A percentile compares a stretch with the other conserved stretches of the same genome.
phyloP scores from a whole-genome alignment of 208 protist genomes.

The Strigomonas culicis region DNA sequence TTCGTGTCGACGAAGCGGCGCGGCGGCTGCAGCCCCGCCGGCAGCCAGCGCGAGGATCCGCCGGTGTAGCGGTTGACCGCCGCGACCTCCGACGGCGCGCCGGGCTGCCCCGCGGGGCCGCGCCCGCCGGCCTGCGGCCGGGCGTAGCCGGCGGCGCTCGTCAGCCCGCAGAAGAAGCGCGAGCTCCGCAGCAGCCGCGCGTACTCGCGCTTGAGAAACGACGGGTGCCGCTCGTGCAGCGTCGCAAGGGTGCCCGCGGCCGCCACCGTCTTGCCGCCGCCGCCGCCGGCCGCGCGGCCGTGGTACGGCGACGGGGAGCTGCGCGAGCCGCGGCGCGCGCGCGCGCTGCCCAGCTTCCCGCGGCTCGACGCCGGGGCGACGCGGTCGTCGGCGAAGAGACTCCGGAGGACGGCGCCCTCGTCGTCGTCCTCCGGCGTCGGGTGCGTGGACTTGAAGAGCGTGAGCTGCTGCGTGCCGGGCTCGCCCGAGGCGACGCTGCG shows the following conservation, averaged over 20 bases:
- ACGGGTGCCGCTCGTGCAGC: constrained; percentile 12
- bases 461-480: constrained; percentile 49
- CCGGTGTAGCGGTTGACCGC: constrained; percentile 12
- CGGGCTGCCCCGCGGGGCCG: not conserved
- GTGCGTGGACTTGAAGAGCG: constrained; percentile 32
- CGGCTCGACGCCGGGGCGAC: not conserved
- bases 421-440: constrained; percentile 7
- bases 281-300: not conserved
- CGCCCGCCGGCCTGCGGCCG: not conserved
- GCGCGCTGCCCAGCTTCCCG: not conserved
- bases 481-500: constrained; percentile 42
- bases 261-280: constrained; percentile 5
- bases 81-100: constrained; percentile 13
- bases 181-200: not conserved
- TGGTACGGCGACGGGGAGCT: constrained; percentile 6
- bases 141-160: constrained; percentile 13
- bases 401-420: not conserved
- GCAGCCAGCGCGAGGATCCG: constrained; percentile 56
- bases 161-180: constrained; percentile 18
- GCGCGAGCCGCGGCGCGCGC: not conserved
- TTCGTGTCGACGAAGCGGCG: constrained; percentile 36
- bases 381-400: not conserved
- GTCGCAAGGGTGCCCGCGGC: not conserved
- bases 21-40: constrained; percentile 57
- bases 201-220: constrained; percentile 12